Conservation (phyloP, 805 yeast species). For the Saturnispora mendoncae region DNA sequence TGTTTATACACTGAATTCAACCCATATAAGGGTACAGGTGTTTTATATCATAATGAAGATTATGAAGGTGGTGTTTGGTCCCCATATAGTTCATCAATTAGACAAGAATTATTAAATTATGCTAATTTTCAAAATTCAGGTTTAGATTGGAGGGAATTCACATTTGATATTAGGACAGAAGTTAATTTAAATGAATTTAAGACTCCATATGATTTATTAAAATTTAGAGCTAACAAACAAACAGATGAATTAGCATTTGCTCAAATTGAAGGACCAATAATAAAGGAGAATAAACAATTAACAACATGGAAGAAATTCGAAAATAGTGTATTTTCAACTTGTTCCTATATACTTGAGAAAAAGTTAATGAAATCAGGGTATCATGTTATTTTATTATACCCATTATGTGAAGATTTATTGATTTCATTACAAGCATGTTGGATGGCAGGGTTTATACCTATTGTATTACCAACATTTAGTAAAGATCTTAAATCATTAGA, state of each 20-base stretch:
- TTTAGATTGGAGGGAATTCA: constrained; percentile 65
- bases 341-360: constrained; percentile 62
- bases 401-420: constrained; percentile 78
- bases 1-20: constrained; percentile 78
- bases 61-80: constrained; percentile 80
- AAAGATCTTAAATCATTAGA: constrained; percentile 42
- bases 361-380: constrained; percentile 58
- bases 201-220: constrained; percentile 62
- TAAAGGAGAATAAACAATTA: constrained; percentile 38
- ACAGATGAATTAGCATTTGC: constrained; percentile 75
- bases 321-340: constrained; percentile 62
- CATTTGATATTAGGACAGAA: constrained; percentile 69
- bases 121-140: constrained; percentile 75
- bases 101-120: constrained; percentile 51
- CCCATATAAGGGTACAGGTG: constrained; percentile 50
- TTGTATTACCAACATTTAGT: constrained; percentile 69
- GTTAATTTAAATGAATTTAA: constrained; percentile 63
- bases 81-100: constrained; percentile 55
- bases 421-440: constrained; percentile 83
- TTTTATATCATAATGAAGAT: constrained; percentile 69
- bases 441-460: constrained; percentile 65
- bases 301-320: constrained; percentile 72
- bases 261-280: constrained; percentile 31
- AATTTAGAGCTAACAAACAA: constrained; percentile 65
- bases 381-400: constrained; percentile 70